A percentile compares a stretch with the other conserved stretches of the same genome.
Evolutionary conservation across 164 flowering plant species (phyloP).

Genomic region (Umbilicus rupestris): DNA sequence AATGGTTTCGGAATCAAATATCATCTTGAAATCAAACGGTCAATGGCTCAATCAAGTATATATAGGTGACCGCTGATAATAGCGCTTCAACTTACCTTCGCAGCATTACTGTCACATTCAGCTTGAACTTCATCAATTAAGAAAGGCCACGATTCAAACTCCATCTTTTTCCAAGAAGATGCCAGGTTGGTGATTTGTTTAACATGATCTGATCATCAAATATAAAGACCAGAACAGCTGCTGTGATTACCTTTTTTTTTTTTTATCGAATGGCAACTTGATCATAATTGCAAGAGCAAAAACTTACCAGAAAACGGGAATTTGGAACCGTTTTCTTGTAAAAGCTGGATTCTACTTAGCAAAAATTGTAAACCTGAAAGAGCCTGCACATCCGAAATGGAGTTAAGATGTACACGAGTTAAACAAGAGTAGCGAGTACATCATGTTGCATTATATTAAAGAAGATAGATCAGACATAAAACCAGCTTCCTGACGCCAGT

Average conservation of each 20-base stretch:
- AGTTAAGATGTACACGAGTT: neutral
- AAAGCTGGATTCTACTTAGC: slow-evolving; percentile 27
- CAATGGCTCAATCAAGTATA: neutral
- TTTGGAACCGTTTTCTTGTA: slow-evolving; percentile 58
- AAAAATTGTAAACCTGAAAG: slow-evolving; percentile 70
- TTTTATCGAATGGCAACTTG: too few species aligned
- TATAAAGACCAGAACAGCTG: neutral
- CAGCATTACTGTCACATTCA: slow-evolving; percentile 63
- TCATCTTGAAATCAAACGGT: neutral
- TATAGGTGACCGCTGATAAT: neutral
- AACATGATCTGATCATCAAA: slow-evolving; percentile 32
- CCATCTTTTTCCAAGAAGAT: slow-evolving; percentile 73
- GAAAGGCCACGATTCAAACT: slow-evolving; percentile 70
- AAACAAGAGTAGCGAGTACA: neutral
- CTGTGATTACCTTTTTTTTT: too few species aligned
- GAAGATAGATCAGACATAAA: neutral
- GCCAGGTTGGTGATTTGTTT: slow-evolving; percentile 48
- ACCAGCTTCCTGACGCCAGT: too few species aligned
- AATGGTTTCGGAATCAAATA: neutral
- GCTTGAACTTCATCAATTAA: slow-evolving; percentile 75
- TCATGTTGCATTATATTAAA: neutral
- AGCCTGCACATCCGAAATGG: slow-evolving; percentile 34
- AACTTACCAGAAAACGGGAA: slow-evolving; percentile 52
- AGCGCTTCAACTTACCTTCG: slow-evolving; percentile 38
- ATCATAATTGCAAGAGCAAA: too few species aligned